These are phyloP conservation scores for Botrytis hyacinthi DNA, from an alignment of 2,329 filamentous ascomycete species.

Conservation along the genomic window DNA sequence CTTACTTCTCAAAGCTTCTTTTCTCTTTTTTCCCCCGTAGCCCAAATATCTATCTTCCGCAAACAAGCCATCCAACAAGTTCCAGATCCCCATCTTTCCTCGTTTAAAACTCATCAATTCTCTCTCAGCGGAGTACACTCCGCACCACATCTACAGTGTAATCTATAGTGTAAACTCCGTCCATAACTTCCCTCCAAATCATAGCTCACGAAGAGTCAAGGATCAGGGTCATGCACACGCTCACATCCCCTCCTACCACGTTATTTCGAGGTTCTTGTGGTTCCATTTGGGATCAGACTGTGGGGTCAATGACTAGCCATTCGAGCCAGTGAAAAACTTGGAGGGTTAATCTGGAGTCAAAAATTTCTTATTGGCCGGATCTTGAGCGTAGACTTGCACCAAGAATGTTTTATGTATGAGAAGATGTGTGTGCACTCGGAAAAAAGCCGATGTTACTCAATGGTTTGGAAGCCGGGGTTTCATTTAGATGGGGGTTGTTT, in stretches of 20 bases:
- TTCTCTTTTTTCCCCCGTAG: neutral
- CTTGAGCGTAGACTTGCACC: neutral
- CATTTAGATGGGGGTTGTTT: neutral
- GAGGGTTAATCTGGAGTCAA: neutral
- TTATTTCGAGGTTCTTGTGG: conserved; percentile 18
- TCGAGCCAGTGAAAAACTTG: neutral
- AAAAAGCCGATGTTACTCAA: neutral
- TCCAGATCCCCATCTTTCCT: neutral
- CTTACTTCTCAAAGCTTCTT: neutral
- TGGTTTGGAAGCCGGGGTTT: neutral
- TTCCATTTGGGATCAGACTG: conserved; percentile 14
- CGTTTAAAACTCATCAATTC: neutral
- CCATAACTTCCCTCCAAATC: neutral
- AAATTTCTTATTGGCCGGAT: neutral
- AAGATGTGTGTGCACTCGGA: neutral
- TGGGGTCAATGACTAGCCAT: conserved; percentile 5
- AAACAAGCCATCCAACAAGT: neutral
- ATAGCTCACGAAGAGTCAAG: conserved; percentile 2
- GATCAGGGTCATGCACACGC: conserved; percentile 17
- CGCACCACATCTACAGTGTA: neutral
- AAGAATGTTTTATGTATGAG: neutral
- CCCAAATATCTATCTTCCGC: neutral
- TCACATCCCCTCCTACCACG: conserved; percentile 15
- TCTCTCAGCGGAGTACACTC: neutral
- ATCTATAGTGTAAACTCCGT: neutral